Base-by-base conservation (phyloP, 306 rosid species). In the Gillenia trifoliata region DNA sequence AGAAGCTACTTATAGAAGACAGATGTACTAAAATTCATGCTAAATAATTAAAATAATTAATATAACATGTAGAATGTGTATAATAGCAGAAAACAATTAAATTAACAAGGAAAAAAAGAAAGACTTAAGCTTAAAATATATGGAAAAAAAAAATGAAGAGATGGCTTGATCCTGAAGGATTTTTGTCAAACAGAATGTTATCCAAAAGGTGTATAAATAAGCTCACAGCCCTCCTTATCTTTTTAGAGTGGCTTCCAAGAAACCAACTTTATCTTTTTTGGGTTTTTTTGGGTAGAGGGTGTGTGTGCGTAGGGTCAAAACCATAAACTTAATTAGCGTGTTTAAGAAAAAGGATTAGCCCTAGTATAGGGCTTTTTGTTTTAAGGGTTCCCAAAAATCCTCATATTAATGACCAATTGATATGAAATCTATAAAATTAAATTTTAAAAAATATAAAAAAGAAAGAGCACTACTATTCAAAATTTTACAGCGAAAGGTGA, bases 171-270 rank as follows among this genome's bases (percentile, higher is more conserved):
- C 56, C 54, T 15, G 84, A 86, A 73, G 85, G 77, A 60, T 74
- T 47, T 75, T 40, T 71, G 66, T 75, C 71, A 34, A 72, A 64
- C 75, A 77, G 50, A 83, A 68, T 74, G 76, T 73, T 41, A 74
- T 86, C 70, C 73, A 64, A 20, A 60, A 29, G 59, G 29, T 71
- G 28, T 77, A 15, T 81, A 64, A 84, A 81, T 83, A 81, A 80
- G 59, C 16, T 52, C 66, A 26, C 29, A 34, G 62, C 49, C 49
- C 71, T 78, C 81, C 23, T 3, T 1, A 1, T 40, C 45, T 40
- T 5, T 11, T 55, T 70, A 75, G 90, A 87, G 96, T 89, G 89
- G 85, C 91, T 92, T 92, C 89, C 93, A 87, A 89, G 96, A 90
- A 92, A 87, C 90, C 79, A 63, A 79, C 90, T 87, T 80, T 68